Evolutionary conservation across 2,329 filamentous ascomycete genomes (phyloP).

Genomic region (Fusarium subglutinans): DNA sequence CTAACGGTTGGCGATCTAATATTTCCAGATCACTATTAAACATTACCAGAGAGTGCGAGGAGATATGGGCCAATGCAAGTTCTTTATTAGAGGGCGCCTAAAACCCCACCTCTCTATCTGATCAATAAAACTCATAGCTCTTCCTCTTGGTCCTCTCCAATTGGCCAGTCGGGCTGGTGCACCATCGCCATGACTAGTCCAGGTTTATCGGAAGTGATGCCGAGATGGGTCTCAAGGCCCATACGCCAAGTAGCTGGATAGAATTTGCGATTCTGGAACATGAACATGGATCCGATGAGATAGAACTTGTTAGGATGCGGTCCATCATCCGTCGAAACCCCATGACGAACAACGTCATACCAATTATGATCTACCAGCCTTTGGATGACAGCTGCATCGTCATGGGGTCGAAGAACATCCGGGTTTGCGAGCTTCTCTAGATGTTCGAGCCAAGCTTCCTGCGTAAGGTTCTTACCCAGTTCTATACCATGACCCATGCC

Average conservation of each 20-base stretch:
- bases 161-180: constrained; percentile 14
- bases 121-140: neutral
- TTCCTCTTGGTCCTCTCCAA: constrained; percentile 2
- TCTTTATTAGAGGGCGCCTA: neutral
- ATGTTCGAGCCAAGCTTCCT: constrained; percentile 9
- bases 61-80: neutral
- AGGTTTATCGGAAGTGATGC: constrained; percentile 7
- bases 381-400: constrained; percentile 25
- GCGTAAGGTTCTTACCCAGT: constrained; percentile 8
- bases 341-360: constrained; percentile 26
- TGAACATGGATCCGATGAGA: constrained; percentile 26
- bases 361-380: constrained; percentile 19
- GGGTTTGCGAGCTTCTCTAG: neutral
- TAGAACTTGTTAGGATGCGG: constrained; percentile 18
- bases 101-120: neutral
- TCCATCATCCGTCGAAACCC: constrained; percentile 5
- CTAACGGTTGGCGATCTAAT: neutral
- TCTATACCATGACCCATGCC: constrained; percentile 20
- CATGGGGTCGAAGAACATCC: constrained; percentile 1
- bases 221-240: constrained; percentile 23
- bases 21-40: neutral
- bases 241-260: constrained; percentile 9
- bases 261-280: constrained; percentile 10
- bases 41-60: neutral
- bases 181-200: constrained; percentile 22